Conservation (phyloP, 768 basidiomycete species). For the Candolleomyces aberdarensis region DNA sequence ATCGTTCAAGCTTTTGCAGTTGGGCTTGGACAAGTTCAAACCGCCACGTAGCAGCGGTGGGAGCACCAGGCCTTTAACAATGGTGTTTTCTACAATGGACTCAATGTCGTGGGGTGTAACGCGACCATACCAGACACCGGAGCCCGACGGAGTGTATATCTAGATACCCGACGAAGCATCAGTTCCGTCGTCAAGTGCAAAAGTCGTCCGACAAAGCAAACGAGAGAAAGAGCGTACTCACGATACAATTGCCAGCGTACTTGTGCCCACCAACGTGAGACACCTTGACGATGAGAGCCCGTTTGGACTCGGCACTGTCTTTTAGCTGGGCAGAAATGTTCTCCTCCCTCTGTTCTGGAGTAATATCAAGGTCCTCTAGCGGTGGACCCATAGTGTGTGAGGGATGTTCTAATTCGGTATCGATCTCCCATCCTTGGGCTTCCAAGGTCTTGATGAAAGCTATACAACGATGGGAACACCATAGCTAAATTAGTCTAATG, state of each 20-base stretch:
- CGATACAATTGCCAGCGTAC: constrained; percentile 88
- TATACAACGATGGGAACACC: constrained; percentile 23
- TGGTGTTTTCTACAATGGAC: constrained; percentile 82
- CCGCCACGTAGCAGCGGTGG: constrained; percentile 86
- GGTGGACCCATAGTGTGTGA: constrained; percentile 45
- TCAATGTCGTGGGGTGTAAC: constrained; percentile 89
- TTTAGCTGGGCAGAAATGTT: constrained; percentile 51
- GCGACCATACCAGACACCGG: constrained; percentile 91
- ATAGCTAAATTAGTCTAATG: constrained; percentile 16
- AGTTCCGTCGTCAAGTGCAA: constrained; percentile 1
- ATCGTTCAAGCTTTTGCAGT: constrained; percentile 63
- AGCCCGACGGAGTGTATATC: constrained; percentile 86
- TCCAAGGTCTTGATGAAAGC: constrained; percentile 65
- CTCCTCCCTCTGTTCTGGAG: constrained; percentile 51
- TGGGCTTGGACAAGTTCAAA: constrained; percentile 71
- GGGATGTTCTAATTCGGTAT: constrained; percentile 68
- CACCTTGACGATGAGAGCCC: constrained; percentile 79
- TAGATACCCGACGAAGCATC: constrained; percentile 23
- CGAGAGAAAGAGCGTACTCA: constrained; percentile 37
- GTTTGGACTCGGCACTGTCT: constrained; percentile 53
- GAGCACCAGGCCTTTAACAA: constrained; percentile 80
- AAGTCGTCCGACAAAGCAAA: neutral
- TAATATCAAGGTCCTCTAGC: constrained; percentile 57
- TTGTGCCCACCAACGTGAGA: constrained; percentile 95
- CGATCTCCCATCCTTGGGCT: constrained; percentile 67